Evolutionary conservation across 257 asterid genomes (phyloP), one percentile per base, ranked within the genome.

Genomic region (Solanum paucissectum): DNA sequence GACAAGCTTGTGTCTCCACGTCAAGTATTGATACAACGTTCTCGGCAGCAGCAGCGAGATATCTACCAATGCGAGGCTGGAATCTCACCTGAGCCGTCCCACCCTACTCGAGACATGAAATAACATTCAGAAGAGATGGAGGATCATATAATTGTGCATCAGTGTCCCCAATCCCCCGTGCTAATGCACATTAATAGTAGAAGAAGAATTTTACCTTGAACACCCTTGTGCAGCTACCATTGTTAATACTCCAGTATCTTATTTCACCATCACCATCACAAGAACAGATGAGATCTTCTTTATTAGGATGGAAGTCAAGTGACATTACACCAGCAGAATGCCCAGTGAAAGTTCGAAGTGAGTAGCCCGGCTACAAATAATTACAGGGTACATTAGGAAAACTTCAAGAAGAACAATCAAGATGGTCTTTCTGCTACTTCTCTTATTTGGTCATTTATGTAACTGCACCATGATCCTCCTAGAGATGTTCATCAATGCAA

Each of bases 221-320:
- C 82, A 93, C 98, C 88, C 95, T 69, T 12, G 95, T 49, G 44
- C 96, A 96, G 92, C 92, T 94, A 71, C 98, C 99, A 73, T 92
- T 92, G 40, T 86, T 91, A 21, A 97, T 94, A 83, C 98, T 94
- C 99, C 99, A 97, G 87, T 93, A 96, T 92, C 99, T 89, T 83
- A 97, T 94, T 89, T 97, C 99, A 85, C 98, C 98, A 90, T 97
- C 98, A 40, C 98, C 96, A 76, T 96, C 99, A 62, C 99, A 97
- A 9, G 98, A 97, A 92, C 98, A 94, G 83, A 97, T 94, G 69
- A 96, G 95, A 87, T 97, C 99, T 49, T 96, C 99, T 90, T 96
- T 97, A 89, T 93, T 97, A 14, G 99, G 99, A 83, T 97, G 98
- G 89, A 97, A 97, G 87, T 97, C 99, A 91, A 97, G 91, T 5